Percentiles rank a stretch among this genome's conserved stretches.
Evolutionary conservation across 192 early-diverging fungal genomes (phyloP).

Genomic region (Podila epicladia): DNA sequence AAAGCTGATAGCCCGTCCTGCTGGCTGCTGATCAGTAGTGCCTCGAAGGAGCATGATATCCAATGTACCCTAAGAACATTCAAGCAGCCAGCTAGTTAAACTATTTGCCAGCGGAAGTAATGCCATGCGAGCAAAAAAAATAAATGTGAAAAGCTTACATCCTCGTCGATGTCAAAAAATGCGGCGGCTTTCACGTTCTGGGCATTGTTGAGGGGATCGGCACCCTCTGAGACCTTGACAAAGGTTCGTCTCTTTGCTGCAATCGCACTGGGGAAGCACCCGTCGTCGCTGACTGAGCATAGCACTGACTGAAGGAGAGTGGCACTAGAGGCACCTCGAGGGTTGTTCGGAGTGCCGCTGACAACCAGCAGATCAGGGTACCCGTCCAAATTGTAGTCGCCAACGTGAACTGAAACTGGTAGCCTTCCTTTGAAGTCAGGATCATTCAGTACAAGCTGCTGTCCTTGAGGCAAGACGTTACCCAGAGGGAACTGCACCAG

Average conservation of each 20-base stretch:
- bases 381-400: constrained; percentile 92
- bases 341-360: constrained; percentile 54
- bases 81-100: neutral
- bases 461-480: constrained; percentile 57
- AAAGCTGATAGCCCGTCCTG: constrained; percentile 62
- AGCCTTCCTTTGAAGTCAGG: constrained; percentile 59
- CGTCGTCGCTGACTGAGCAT: constrained; percentile 54
- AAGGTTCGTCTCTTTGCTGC: constrained; percentile 69
- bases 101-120: neutral
- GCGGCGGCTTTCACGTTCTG: constrained; percentile 67
- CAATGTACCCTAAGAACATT: constrained; percentile 69
- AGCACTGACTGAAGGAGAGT: constrained; percentile 74
- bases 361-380: constrained; percentile 89
- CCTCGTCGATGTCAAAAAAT: constrained; percentile 92
- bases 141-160: constrained; percentile 66
- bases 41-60: constrained; percentile 80
- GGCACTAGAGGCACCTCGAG: constrained; percentile 55
- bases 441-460: constrained; percentile 54
- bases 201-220: constrained; percentile 63
- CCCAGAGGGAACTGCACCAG: constrained; percentile 56
- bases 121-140: neutral
- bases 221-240: constrained; percentile 69
- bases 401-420: constrained; percentile 67
- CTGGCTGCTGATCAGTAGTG: constrained; percentile 34
- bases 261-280: constrained; percentile 56